These are phyloP conservation scores for Circinella minor DNA, from an alignment of 371 early-diverging fungal species.

Conservation along the genomic window DNA sequence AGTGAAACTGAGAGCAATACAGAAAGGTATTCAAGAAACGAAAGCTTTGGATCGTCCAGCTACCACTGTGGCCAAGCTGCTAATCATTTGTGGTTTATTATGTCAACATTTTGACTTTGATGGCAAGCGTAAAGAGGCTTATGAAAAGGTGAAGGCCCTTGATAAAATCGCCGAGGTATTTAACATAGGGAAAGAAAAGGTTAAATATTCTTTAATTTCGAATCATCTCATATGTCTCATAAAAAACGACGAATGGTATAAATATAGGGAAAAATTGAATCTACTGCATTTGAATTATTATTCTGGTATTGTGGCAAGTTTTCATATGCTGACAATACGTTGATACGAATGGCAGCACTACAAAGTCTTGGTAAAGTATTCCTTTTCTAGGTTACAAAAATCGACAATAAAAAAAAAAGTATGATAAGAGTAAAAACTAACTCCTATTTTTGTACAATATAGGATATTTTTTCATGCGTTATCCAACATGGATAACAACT, in stretches of 20 bases:
- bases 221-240: too few species aligned
- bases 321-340: slow-evolving; percentile 18
- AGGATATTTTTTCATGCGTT: slow-evolving; percentile 74
- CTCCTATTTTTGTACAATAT: slow-evolving; percentile 13
- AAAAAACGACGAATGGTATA: too few species aligned
- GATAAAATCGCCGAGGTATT: slow-evolving; percentile 25
- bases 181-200: not conserved
- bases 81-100: slow-evolving; percentile 70
- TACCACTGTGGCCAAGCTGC: slow-evolving; percentile 25
- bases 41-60: slow-evolving; percentile 7
- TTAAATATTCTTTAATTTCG: not conserved
- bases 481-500: slow-evolving; percentile 74
- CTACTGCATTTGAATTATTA: slow-evolving; percentile 11
- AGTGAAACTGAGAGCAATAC: slow-evolving; percentile 42
- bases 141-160: slow-evolving; percentile 24
- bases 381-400: too few species aligned
- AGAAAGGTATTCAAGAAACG: slow-evolving; percentile 26
- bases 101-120: slow-evolving; percentile 85
- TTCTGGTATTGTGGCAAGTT: slow-evolving; percentile 18
- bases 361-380: slow-evolving; percentile 25
- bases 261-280: slow-evolving; percentile 13
- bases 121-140: slow-evolving; percentile 43
- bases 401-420: too few species aligned
- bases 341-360: slow-evolving; percentile 30
- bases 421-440: too few species aligned